Percentiles rank a stretch among this genome's conserved stretches.
phyloP scores from a whole-genome alignment of 306 rosid species.

The Vigna reflexopilosa region DNA sequence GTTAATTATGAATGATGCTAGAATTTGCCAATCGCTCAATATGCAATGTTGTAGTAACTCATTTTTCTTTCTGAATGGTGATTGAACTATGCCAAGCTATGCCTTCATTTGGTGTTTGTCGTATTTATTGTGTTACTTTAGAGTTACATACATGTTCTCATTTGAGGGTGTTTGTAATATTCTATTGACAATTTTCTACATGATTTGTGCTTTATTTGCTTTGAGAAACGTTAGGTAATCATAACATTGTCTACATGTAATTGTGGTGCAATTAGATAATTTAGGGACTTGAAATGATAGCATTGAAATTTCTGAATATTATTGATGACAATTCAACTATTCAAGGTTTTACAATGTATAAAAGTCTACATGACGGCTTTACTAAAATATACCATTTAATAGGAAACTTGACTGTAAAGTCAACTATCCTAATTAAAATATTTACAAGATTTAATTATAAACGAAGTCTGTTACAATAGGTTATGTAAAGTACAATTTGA shows the following conservation, averaged over 20 bases:
- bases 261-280: neutral
- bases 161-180: neutral
- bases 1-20: constrained; percentile 11
- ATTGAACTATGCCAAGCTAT: constrained; percentile 17
- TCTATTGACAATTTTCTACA: neutral
- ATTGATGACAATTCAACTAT: neutral
- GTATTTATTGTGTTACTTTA: constrained; percentile 2
- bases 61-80: constrained; percentile 1
- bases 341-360: constrained; percentile 1
- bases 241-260: neutral
- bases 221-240: constrained; percentile 8
- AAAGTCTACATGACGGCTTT: neutral
- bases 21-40: constrained; percentile 17
- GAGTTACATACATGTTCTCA: constrained; percentile 6
- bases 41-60: constrained; percentile 6
- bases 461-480: too few relatives aligned
- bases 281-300: neutral
- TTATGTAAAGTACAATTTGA: too few relatives aligned
- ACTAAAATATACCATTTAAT: neutral
- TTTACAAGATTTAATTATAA: too few relatives aligned
- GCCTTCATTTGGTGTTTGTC: constrained; percentile 22
- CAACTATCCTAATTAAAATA: too few relatives aligned
- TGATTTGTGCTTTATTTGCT: neutral
- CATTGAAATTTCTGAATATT: neutral
- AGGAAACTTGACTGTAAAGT: too few relatives aligned